Evolutionary conservation across 306 rosid species (phyloP).

Genomic region (Quercus berberidifolia): DNA sequence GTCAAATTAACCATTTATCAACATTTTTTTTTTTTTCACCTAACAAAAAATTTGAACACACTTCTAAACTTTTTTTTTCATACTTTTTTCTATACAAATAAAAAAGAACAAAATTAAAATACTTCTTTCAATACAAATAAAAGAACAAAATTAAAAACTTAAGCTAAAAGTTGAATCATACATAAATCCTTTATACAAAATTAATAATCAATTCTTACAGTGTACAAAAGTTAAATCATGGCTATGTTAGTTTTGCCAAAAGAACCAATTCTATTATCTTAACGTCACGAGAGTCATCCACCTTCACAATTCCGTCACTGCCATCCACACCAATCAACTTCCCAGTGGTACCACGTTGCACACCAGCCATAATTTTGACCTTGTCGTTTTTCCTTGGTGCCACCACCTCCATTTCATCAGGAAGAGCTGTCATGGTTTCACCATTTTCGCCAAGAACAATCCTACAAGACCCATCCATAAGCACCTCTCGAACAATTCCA

Average conservation of each 20-base stretch:
- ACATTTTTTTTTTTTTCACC: too few species aligned
- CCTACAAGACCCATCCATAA: constrained; percentile 86
- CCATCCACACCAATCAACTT: constrained; percentile 99
- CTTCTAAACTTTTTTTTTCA: too few species aligned
- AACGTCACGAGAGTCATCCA: constrained; percentile 86
- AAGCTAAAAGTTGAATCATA: too few species aligned
- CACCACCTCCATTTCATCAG: constrained; percentile 72
- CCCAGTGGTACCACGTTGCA: constrained; percentile 83
- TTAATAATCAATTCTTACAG: too few species aligned
- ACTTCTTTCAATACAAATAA: too few species aligned
- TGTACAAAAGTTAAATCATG: constrained; percentile 10
- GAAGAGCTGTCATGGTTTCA: constrained; percentile 60
- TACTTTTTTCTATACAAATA: too few species aligned
- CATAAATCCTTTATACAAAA: too few species aligned
- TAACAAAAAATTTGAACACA: too few species aligned
- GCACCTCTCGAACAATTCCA: constrained; percentile 10
- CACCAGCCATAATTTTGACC: constrained; percentile 84
- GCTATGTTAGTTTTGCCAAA: constrained; percentile 77
- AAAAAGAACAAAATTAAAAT: too few species aligned
- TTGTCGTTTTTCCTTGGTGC: constrained; percentile 79
- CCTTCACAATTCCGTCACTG: constrained; percentile 92
- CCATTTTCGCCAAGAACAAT: constrained; percentile 76
- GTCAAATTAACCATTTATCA: too few species aligned
- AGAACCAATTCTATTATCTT: constrained; percentile 80
- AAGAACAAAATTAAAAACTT: too few species aligned